A percentile compares a stretch with the other conserved stretches of the same genome.
phyloP scores from a whole-genome alignment of 2,329 filamentous ascomycete genomes.

The Diplodia intermedia region DNA sequence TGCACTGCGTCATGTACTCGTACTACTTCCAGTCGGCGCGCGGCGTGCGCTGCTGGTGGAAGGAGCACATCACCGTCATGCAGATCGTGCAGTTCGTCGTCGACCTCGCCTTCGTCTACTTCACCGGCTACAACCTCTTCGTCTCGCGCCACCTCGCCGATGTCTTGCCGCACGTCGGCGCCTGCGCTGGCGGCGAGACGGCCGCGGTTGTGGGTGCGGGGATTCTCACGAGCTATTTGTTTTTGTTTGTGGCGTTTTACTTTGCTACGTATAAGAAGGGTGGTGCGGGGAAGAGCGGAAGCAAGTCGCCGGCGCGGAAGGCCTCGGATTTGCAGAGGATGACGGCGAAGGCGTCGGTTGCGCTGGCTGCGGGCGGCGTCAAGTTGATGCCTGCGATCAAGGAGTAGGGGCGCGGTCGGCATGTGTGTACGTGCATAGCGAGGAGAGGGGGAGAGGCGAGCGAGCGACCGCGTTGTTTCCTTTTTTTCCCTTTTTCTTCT shows the following conservation, averaged over 20 bases:
- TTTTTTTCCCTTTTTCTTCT: too few relatives aligned
- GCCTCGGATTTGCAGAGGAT: not conserved
- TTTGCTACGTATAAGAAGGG: conserved; percentile 91
- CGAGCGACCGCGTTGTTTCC: too few relatives aligned
- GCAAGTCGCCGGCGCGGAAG: not conserved
- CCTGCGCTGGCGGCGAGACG: conserved; percentile 95
- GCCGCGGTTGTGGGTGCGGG: conserved; percentile 90
- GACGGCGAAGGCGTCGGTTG: not conserved
- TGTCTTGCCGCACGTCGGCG: conserved; percentile 80
- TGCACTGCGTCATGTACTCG: conserved; percentile 99
- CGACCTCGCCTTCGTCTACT: conserved; percentile 97
- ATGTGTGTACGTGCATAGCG: too few relatives aligned
- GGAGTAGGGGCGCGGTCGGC: not conserved
- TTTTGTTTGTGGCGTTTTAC: conserved; percentile 99
- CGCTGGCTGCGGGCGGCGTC: not conserved
- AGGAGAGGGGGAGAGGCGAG: too few relatives aligned
- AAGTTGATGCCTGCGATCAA: conserved; percentile 13
- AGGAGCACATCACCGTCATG: conserved; percentile 98
- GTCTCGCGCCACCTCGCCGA: conserved; percentile 81
- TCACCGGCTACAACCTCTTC: conserved; percentile 98
- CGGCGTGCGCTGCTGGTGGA: conserved; percentile 97
- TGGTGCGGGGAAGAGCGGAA: conserved; percentile 46
- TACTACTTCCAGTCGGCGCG: conserved; percentile 99
- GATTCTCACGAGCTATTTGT: conserved; percentile 91
- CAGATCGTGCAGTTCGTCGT: conserved; percentile 98